phyloP scores from a whole-genome alignment of 2,329 filamentous ascomycete genomes.

The Byssothecium circinans region DNA sequence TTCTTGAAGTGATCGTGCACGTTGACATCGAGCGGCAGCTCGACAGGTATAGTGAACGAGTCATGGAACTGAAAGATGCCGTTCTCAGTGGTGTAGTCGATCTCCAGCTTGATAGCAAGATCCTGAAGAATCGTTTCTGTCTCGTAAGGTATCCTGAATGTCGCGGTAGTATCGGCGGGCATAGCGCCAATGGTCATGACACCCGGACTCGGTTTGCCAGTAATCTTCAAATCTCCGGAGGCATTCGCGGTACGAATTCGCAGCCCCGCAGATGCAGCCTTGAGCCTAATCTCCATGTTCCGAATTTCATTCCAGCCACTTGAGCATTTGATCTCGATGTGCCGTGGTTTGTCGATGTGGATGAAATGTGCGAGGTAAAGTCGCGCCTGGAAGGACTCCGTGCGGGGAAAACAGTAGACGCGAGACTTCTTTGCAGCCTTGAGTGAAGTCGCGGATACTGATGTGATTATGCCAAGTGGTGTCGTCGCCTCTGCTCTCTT shows the following conservation, averaged over 20 bases:
- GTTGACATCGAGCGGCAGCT: constrained; percentile 87
- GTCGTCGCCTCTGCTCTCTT: constrained; percentile 52
- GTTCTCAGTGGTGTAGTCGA: constrained; percentile 69
- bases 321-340: constrained; percentile 71
- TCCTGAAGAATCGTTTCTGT: constrained; percentile 74
- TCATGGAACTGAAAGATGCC: constrained; percentile 67
- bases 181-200: constrained; percentile 52
- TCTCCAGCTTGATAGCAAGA: constrained; percentile 74
- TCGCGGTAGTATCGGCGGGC: constrained; percentile 51
- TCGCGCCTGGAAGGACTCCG: constrained; percentile 68
- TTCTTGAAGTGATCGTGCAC: constrained; percentile 96
- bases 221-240: constrained; percentile 46
- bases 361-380: constrained; percentile 69
- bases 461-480: constrained; percentile 51
- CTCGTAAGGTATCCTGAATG: constrained; percentile 76
- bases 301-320: constrained; percentile 72
- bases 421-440: constrained; percentile 52
- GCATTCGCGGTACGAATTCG: constrained; percentile 58
- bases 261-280: constrained; percentile 62
- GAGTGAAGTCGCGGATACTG: constrained; percentile 36
- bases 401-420: constrained; percentile 73
- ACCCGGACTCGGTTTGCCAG: constrained; percentile 49
- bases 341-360: constrained; percentile 77
- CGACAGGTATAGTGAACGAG: constrained; percentile 66
- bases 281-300: constrained; percentile 54